Conservation (phyloP, 2,329 filamentous ascomycete genomes). For the Chalaropsis thielavioides region DNA sequence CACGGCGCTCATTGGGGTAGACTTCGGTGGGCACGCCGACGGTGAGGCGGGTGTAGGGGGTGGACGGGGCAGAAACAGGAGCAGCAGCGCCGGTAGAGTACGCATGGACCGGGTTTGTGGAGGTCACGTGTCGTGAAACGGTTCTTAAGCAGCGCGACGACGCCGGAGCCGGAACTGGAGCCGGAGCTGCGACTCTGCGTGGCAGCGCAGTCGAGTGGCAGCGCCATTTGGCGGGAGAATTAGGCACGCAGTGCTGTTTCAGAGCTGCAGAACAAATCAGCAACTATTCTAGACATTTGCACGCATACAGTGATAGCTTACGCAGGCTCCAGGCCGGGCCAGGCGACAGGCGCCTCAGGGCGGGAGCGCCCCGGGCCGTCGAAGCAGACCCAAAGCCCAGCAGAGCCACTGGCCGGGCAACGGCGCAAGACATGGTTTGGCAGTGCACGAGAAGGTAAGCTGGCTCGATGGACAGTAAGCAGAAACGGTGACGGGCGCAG, state of each 20-base stretch:
- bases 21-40: slow-evolving; percentile 70
- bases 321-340: neutral
- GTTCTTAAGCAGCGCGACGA: neutral
- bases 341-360: slow-evolving; percentile 11
- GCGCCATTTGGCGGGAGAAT: neutral
- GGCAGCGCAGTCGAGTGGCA: neutral
- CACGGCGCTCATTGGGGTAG: slow-evolving; percentile 65
- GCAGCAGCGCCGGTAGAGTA: slow-evolving; percentile 29
- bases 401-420: slow-evolving; percentile 8
- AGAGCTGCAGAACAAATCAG: neutral
- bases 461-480: neutral
- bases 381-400: neutral
- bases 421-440: neutral
- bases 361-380: neutral
- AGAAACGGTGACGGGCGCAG: too few species aligned
- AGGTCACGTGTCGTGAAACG: neutral
- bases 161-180: neutral
- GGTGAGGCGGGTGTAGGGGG: slow-evolving; percentile 56
- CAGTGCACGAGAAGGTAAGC: neutral
- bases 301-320: neutral
- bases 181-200: neutral
- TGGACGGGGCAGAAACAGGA: slow-evolving; percentile 23
- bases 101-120: neutral
- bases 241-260: neutral
- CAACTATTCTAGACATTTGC: neutral